A percentile compares a stretch with the other conserved stretches of the same genome.
phyloP scores from a whole-genome alignment of 2,329 filamentous ascomycete genomes.

The Endoconidiophora polonica region DNA sequence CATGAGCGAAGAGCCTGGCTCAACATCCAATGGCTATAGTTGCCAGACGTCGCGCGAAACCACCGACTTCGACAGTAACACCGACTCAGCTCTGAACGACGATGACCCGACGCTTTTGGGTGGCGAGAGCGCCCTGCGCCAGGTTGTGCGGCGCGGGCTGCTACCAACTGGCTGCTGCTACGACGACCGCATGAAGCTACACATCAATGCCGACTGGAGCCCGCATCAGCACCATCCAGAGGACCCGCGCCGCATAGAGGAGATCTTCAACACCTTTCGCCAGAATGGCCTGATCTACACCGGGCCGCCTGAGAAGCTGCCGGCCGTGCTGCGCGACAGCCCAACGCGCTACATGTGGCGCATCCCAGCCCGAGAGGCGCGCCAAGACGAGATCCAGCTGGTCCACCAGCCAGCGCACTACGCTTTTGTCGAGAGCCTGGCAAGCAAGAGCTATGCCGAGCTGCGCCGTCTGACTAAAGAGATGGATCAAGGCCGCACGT shows the following conservation, averaged over 20 bases:
- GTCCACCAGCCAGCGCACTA: slow-evolving; percentile 68
- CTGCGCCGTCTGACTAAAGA: slow-evolving; percentile 48
- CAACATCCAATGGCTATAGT: slow-evolving; percentile 7
- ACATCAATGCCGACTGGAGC: slow-evolving; percentile 67
- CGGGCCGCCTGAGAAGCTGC: slow-evolving; percentile 37
- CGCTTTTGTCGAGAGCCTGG: slow-evolving; percentile 52
- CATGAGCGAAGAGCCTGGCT: slow-evolving; percentile 21
- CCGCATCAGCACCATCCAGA: slow-evolving; percentile 75
- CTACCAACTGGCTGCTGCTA: slow-evolving; percentile 70
- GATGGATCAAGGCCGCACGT: slow-evolving; percentile 51
- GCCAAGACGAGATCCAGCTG: slow-evolving; percentile 59
- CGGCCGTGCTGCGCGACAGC: slow-evolving; percentile 32
- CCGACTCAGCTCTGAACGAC: slow-evolving; percentile 13
- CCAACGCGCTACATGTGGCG: slow-evolving; percentile 53
- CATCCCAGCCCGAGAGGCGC: slow-evolving; percentile 64
- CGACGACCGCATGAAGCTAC: slow-evolving; percentile 88
- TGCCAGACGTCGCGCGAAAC: slow-evolving; percentile 4
- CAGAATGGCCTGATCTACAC: slow-evolving; percentile 59
- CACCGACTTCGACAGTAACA: slow-evolving; percentile 11
- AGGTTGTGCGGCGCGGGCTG: slow-evolving; percentile 28
- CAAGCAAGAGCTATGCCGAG: slow-evolving; percentile 39
- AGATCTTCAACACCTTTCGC: slow-evolving; percentile 82
- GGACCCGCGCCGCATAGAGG: slow-evolving; percentile 79
- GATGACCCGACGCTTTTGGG: slow-evolving; percentile 15
- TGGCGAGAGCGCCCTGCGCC: slow-evolving; percentile 18